Base-by-base conservation (phyloP, 371 early-diverging fungal genomes). In the Syncephalis fuscata region DNA sequence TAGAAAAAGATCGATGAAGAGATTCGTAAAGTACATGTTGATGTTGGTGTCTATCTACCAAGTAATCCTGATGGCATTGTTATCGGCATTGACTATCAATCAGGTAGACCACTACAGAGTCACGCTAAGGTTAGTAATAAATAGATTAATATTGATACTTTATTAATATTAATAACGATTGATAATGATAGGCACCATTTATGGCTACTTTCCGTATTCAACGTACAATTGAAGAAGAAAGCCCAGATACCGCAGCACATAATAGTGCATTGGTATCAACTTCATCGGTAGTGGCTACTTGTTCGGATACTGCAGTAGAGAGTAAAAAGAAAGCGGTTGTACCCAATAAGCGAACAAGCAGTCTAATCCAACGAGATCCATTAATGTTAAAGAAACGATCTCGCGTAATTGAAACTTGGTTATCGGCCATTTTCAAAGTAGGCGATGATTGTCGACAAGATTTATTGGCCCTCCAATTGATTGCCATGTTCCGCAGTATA, bases 361-460 rank as follows among this genome's bases (percentile, higher is more conserved):
- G 21, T 41, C 16, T 41, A 21, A 41, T n/a, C 16, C 21, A 41
- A 5, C 41, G 16, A 27, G 48, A 15, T 52, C 44, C 10, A 63
- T 63, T 19, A 61, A 66, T 15, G 61, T 64, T 11, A 60, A 64
- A 3, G 45, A 60, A 9, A 47, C 53, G 7, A 37, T 48, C 25
- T 49, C 58, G 22, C 58, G 61, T 36, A 0, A 55, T 58, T 1
- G 67, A 74, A 47, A 68, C 71, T 14, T 74, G 68, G 75, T 82
- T 87, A 56, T 78, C 86, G 1, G 89, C 96, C 9, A 99, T 99
- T 54, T 99, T 99, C 76, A 99, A 99, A 71, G 96, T 95, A 48
- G 97, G 97, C 44, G 97, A 96, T 52, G 96, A 96, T 64, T 96
- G 99, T 70, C 84, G 99, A 32, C 99, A 99, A 64, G 99, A 99